A percentile compares a stretch with the other conserved stretches of the same genome.
These are phyloP conservation scores for Schizopora paradoxa DNA, from an alignment of 1,284 basidiomycete genomes.

Conservation along the genomic window DNA sequence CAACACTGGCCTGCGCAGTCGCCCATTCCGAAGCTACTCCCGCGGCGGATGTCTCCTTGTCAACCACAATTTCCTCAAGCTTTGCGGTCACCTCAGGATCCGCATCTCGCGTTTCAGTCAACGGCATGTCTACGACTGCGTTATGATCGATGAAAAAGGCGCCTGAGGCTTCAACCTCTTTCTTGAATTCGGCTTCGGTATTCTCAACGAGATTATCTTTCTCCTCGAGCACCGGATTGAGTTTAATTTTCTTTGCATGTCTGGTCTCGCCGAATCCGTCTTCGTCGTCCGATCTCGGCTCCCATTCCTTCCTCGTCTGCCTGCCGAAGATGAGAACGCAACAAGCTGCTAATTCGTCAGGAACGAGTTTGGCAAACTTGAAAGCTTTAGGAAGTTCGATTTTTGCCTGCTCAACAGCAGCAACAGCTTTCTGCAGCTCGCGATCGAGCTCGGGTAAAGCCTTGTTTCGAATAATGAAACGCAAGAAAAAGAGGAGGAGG, in stretches of 20 bases:
- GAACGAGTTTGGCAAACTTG: constrained; percentile 45
- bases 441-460: constrained; percentile 46
- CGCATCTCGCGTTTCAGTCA: constrained; percentile 3
- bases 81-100: constrained; percentile 4
- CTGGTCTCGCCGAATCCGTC: neutral
- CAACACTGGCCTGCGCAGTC: constrained; percentile 10
- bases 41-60: constrained; percentile 5
- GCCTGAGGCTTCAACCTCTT: too few species aligned
- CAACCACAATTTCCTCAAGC: too few species aligned
- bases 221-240: too few species aligned
- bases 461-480: constrained; percentile 54
- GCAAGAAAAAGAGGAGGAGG: constrained; percentile 55
- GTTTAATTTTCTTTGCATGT: constrained; percentile 3
- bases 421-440: constrained; percentile 43
- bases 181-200: too few species aligned
- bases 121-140: too few species aligned
- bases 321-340: constrained; percentile 9
- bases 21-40: constrained; percentile 19
- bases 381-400: constrained; percentile 54
- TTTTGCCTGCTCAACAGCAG: constrained; percentile 42
- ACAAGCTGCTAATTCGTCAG: constrained; percentile 45
- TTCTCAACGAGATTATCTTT: too few species aligned
- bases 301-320: constrained; percentile 2
- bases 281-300: neutral
- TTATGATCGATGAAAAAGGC: too few species aligned